Percentiles rank a stretch among this genome's conserved stretches.
Evolutionary conservation across 129 eudicot species (phyloP).

Genomic region (Artemisia annua): DNA sequence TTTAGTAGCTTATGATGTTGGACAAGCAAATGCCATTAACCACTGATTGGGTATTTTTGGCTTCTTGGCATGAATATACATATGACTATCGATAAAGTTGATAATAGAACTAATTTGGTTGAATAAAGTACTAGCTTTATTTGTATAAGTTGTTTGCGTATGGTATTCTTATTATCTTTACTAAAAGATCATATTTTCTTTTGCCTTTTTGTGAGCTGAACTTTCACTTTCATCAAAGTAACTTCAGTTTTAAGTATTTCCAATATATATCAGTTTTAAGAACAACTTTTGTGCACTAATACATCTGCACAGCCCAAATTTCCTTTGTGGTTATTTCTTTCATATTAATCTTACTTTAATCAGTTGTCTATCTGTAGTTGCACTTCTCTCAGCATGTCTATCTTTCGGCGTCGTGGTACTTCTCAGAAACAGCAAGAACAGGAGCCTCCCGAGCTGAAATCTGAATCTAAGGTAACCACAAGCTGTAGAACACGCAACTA

Average conservation of each 20-base stretch:
- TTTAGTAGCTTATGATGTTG: background rate
- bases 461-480: constrained; percentile 52
- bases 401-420: constrained; percentile 57
- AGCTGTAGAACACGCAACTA: background rate
- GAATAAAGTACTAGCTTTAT: constrained; percentile 28
- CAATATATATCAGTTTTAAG: constrained; percentile 3
- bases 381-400: constrained; percentile 39
- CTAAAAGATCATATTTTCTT: constrained; percentile 5
- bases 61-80: background rate
- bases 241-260: constrained; percentile 8
- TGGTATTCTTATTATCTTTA: constrained; percentile 11
- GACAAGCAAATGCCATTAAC: constrained; percentile 6
- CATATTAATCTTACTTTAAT: background rate
- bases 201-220: constrained; percentile 21
- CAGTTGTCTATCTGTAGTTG: constrained; percentile 17
- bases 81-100: constrained; percentile 13
- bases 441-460: constrained; percentile 50
- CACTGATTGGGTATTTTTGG: constrained; percentile 2
- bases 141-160: constrained; percentile 20
- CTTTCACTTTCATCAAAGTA: constrained; percentile 19
- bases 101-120: constrained; percentile 24
- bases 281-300: constrained; percentile 13
- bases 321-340: background rate
- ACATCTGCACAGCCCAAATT: background rate
- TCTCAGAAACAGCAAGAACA: constrained; percentile 46